These are phyloP conservation scores for Colletotrichum nymphaeae DNA, from an alignment of 2,329 filamentous ascomycete species.

Conservation along the genomic window DNA sequence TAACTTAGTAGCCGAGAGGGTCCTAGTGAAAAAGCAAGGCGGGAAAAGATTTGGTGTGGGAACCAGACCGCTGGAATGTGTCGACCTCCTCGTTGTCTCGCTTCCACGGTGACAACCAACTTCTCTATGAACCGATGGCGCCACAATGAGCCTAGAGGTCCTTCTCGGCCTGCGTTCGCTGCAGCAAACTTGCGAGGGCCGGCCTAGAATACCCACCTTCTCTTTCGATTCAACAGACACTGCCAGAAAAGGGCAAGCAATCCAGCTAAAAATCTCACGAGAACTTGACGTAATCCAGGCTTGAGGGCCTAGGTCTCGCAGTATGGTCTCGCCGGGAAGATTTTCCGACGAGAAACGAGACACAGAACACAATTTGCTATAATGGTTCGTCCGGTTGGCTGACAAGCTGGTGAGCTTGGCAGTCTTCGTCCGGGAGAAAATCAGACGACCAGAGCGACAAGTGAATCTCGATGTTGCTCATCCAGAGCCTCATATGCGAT, in stretches of 20 bases:
- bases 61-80: conserved; percentile 20
- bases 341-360: background rate
- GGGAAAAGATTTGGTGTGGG: conserved; percentile 22
- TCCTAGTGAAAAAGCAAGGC: conserved; percentile 16
- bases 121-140: conserved; percentile 16
- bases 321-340: background rate
- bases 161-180: conserved; percentile 13
- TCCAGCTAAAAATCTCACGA: background rate
- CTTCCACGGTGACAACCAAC: conserved; percentile 27
- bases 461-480: background rate
- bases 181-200: background rate
- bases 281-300: background rate
- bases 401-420: background rate
- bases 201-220: conserved; percentile 4
- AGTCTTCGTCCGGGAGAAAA: background rate
- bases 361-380: background rate
- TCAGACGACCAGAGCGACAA: background rate
- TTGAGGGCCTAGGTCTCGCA: background rate
- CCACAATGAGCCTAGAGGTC: conserved; percentile 6
- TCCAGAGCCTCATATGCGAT: background rate
- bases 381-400: background rate
- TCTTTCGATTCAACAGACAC: background rate
- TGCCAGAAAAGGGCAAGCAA: background rate
- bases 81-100: conserved; percentile 28
- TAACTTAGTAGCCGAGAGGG: conserved; percentile 6